A percentile compares a stretch with the other conserved stretches of the same genome.
Conservation (phyloP, 1,284 basidiomycete genomes). For the Ustilago bromivora region DNA sequence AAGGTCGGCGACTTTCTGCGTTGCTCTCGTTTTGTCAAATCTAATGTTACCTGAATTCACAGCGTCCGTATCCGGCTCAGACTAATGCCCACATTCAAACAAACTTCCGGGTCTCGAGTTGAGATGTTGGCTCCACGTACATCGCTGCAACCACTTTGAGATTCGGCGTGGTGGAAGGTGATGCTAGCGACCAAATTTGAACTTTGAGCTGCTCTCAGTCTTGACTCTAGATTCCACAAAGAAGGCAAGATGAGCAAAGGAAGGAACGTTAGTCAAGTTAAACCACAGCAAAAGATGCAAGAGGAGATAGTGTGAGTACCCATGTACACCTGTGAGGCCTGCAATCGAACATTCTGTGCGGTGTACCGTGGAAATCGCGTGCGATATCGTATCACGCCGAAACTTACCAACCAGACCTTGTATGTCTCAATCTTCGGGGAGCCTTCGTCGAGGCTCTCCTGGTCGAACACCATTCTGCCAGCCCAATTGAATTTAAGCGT, state of each 20-base stretch:
- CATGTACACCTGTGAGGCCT: background rate
- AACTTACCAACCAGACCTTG: constrained; percentile 56
- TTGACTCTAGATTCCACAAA: constrained; percentile 7
- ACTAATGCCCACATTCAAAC: background rate
- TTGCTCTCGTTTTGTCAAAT: background rate
- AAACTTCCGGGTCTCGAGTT: background rate
- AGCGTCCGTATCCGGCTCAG: background rate
- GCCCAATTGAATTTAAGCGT: constrained; percentile 51
- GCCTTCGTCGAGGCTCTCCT: constrained; percentile 35
- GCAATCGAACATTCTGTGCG: background rate
- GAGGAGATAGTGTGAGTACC: background rate
- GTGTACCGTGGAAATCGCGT: background rate
- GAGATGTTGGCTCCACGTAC: background rate
- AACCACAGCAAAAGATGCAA: background rate
- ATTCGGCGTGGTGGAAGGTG: background rate
- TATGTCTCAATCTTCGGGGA: constrained; percentile 45
- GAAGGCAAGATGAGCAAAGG: background rate
- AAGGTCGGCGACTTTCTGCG: background rate
- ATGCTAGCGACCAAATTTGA: background rate
- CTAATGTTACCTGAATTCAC: background rate
- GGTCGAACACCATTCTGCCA: constrained; percentile 54
- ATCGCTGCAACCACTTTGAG: background rate
- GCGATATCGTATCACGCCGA: background rate
- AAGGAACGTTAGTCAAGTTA: background rate
- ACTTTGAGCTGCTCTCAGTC: constrained; percentile 3